phyloP scores from a whole-genome alignment of 768 basidiomycete species.

The Agaricus subrufescens region DNA sequence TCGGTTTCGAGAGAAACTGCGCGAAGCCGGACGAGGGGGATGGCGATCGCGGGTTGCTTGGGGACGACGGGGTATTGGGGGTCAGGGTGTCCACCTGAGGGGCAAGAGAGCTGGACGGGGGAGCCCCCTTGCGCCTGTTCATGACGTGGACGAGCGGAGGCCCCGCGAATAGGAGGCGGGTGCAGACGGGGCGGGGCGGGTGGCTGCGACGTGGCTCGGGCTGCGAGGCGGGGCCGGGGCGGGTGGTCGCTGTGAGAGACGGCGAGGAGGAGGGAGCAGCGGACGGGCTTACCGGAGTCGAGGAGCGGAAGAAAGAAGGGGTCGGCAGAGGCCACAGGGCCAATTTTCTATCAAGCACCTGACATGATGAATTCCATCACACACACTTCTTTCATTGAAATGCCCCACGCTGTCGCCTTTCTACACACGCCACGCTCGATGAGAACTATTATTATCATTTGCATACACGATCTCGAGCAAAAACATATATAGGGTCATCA shows the following conservation, averaged over 20 bases:
- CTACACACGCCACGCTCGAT: too few species aligned
- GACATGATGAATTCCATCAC: neutral
- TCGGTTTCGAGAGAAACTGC: conserved; percentile 60
- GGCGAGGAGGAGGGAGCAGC: conserved; percentile 19
- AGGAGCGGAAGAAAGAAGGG: conserved; percentile 13
- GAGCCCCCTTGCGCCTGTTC: conserved; percentile 32
- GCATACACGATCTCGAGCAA: too few species aligned
- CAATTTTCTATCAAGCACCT: neutral
- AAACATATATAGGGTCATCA: conserved; percentile 1
- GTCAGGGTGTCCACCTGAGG: conserved; percentile 17
- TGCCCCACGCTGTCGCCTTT: too few species aligned
- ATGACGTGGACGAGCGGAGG: neutral
- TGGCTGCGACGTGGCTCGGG: too few species aligned
- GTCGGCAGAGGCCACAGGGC: conserved; percentile 25
- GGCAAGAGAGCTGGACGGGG: conserved; percentile 16
- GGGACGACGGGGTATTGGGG: conserved; percentile 24
- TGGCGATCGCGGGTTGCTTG: conserved; percentile 44
- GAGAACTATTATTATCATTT: neutral
- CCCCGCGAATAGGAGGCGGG: neutral
- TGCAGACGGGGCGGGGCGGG: too few species aligned
- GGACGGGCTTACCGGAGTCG: neutral
- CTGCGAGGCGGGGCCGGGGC: too few species aligned
- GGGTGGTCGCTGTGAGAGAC: conserved; percentile 11
- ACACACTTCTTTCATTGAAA: too few species aligned
- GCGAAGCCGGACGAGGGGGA: conserved; percentile 66